These are phyloP conservation scores for Bjerkandera adusta DNA, from an alignment of 1,284 basidiomycete genomes.

Conservation along the genomic window DNA sequence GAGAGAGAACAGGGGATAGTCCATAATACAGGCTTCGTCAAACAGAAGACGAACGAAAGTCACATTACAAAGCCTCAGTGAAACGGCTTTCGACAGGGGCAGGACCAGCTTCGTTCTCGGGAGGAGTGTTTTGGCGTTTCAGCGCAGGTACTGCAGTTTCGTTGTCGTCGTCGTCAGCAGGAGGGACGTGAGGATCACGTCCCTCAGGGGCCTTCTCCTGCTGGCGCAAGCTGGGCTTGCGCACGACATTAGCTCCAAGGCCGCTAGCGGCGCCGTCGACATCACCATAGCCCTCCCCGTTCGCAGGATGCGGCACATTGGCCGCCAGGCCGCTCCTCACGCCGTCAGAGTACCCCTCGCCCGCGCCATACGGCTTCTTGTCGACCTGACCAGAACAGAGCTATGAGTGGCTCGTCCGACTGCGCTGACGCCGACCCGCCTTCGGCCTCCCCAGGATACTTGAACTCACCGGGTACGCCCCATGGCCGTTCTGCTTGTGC, in stretches of 20 bases:
- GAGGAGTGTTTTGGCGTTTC: conserved; percentile 12
- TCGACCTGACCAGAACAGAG: conserved; percentile 23
- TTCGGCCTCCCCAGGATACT: background rate
- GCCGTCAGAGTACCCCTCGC: background rate
- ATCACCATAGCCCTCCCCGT: conserved; percentile 35
- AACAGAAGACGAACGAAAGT: background rate
- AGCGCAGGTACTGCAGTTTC: conserved; percentile 15
- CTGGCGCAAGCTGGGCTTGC: conserved; percentile 56
- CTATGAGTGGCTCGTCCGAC: conserved; percentile 7
- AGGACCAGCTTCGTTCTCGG: conserved; percentile 27
- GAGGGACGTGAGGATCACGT: conserved; percentile 33
- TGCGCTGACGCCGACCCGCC: background rate
- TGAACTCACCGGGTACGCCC: conserved; percentile 71
- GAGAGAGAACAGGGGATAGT: no score
- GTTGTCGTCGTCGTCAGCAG: conserved; percentile 24
- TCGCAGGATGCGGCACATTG: no score
- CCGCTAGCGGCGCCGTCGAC: conserved; percentile 22
- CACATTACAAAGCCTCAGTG: conserved; percentile 30
- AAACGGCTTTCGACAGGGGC: conserved; percentile 42
- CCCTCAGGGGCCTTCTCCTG: conserved; percentile 72
- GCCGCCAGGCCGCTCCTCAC: conserved; percentile 19
- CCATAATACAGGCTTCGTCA: background rate
- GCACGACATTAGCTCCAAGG: conserved; percentile 34
- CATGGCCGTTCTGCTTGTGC: conserved; percentile 49
- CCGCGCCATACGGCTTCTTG: conserved; percentile 25